phyloP scores from a whole-genome alignment of 306 rosid genomes.

The Trifolium pratense region DNA sequence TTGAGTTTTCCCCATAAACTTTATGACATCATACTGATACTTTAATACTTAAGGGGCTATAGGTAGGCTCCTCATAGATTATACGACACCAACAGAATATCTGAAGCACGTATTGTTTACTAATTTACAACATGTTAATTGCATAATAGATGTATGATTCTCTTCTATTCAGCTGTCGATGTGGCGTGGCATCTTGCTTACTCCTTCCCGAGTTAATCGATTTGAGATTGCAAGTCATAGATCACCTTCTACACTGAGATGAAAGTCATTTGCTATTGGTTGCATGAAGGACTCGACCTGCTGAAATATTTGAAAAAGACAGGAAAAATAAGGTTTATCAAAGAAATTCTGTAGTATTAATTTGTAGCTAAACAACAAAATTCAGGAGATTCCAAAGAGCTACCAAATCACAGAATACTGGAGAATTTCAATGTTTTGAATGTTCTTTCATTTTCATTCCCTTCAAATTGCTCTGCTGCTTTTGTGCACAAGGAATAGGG shows the following conservation, averaged over 20 bases:
- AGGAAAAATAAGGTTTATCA: slow-evolving; percentile 19
- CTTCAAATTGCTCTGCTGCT: slow-evolving; percentile 62
- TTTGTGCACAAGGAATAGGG: slow-evolving; percentile 47
- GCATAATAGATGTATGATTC: slow-evolving; percentile 39
- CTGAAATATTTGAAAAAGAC: slow-evolving; percentile 33
- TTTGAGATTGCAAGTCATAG: slow-evolving; percentile 39
- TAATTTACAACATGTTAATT: slow-evolving; percentile 48
- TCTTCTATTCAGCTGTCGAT: slow-evolving; percentile 42
- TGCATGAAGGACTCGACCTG: slow-evolving; percentile 47
- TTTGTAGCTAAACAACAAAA: slow-evolving; percentile 31
- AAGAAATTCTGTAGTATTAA: slow-evolving; percentile 7
- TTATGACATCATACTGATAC: slow-evolving; percentile 46
- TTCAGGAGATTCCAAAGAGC: slow-evolving; percentile 39
- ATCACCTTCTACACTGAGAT: slow-evolving; percentile 38
- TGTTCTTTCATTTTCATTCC: slow-evolving; percentile 53
- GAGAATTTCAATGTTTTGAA: slow-evolving; percentile 43
- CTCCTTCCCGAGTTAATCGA: slow-evolving; percentile 20
- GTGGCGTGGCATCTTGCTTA: slow-evolving; percentile 38
- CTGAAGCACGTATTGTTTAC: slow-evolving; percentile 33
- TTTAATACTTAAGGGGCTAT: slow-evolving; percentile 36
- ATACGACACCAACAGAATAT: slow-evolving; percentile 40
- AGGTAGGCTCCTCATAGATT: slow-evolving; percentile 43
- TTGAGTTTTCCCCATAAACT: slow-evolving; percentile 38
- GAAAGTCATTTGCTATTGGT: slow-evolving; percentile 22
- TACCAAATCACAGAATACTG: slow-evolving; percentile 49